Conservation (phyloP, 805 yeast species). For the Cyberlindnera sargentensis region DNA sequence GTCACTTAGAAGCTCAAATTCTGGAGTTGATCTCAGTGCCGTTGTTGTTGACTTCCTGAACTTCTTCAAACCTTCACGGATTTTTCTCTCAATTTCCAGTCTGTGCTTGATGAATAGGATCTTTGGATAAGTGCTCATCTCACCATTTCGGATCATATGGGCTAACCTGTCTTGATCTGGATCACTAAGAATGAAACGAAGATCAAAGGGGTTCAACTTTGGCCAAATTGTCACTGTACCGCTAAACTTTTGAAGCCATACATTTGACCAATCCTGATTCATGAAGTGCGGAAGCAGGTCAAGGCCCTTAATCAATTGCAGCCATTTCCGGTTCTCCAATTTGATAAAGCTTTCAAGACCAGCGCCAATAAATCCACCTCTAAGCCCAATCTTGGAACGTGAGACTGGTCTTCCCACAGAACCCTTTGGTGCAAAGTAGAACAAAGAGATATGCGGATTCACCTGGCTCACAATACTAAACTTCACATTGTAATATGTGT, state of each 20-base stretch:
- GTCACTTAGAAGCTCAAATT: constrained; percentile 3
- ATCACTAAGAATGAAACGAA: constrained; percentile 57
- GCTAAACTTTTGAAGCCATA: constrained; percentile 66
- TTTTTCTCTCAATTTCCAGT: constrained; percentile 55
- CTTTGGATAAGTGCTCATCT: constrained; percentile 59
- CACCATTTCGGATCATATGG: constrained; percentile 54
- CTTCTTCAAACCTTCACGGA: constrained; percentile 42
- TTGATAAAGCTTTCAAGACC: constrained; percentile 65
- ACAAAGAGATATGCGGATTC: constrained; percentile 72
- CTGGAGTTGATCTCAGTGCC: neutral
- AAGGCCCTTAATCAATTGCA: constrained; percentile 54
- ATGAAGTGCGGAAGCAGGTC: constrained; percentile 61
- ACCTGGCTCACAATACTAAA: constrained; percentile 77
- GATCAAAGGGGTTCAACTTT: constrained; percentile 49
- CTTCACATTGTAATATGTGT: constrained; percentile 68
- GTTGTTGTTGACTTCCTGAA: constrained; percentile 7
- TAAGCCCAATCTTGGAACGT: constrained; percentile 47
- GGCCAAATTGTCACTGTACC: constrained; percentile 80
- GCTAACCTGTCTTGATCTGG: constrained; percentile 54
- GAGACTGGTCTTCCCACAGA: constrained; percentile 76
- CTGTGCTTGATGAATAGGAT: constrained; percentile 59
- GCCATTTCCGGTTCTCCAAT: constrained; percentile 72
- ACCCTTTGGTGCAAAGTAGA: constrained; percentile 73
- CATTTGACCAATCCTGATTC: constrained; percentile 76
- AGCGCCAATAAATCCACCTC: constrained; percentile 74